Base-by-base conservation (phyloP, 148 eudicot species). In the Tetragonia tetragonoides region DNA sequence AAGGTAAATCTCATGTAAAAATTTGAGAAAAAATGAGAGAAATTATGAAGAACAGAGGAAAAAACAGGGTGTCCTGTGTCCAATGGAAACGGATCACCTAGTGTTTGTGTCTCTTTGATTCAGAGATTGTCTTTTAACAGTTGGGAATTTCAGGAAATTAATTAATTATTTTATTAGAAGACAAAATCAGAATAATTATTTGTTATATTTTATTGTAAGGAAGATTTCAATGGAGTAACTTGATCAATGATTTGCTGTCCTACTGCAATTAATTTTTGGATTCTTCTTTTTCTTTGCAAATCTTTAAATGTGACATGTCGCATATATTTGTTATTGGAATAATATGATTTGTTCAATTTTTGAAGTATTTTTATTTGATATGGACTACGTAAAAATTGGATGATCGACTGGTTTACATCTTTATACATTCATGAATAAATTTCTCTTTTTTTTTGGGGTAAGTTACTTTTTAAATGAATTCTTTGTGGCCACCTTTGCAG, bases 11-110 rank as follows among this genome's bases (percentile, higher is more conserved):
- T 9, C 68, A 63, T 24, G 1, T 15, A 2, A 44, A 28, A 37
- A 53, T 51, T 51, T 8, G 47, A 5, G 17, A 38, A 21, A 47
- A 38, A 24, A 40, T 47, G 59, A 37, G 39, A 6, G 28, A n/a
- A 21, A 39, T 15, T 7, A 5, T 6, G 34, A 80, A 46, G 1
- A 39, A 64, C 42, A 28, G 66, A 41, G 40, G 44, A 24, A 40
- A 57, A 76, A 72, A 41, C 15, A 47, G 68, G 66, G 83, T 80
- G 75, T 70, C 81, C 86, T 83, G 81, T 0, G 72, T 76, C 84
- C 74, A 53, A 75, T 17, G 24, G 78, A 44, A 72, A 38, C 72
- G 83, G 78, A 77, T 39, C 86, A 73, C 86, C 78, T 64, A 77
- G 75, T 47, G 72, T 54, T 71, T 38, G 20, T 65, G 11, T 44